Conservation (phyloP, 768 basidiomycete genomes). For the Suillus bovinus region DNA sequence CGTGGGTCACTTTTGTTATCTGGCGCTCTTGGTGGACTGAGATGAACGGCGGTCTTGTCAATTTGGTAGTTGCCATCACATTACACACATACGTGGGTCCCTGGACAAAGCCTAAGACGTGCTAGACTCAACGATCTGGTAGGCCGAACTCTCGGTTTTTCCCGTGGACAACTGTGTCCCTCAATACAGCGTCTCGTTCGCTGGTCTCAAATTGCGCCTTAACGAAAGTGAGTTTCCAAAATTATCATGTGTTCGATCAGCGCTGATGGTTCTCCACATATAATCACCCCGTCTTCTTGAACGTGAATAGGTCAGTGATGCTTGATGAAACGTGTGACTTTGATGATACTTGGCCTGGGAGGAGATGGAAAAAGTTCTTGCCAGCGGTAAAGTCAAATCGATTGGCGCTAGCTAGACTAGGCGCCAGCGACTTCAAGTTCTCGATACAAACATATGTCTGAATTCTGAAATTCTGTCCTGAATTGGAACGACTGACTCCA, state of each 20-base stretch:
- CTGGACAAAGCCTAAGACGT: conserved; percentile 36
- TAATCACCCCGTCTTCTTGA: conserved; percentile 18
- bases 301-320: conserved; percentile 17
- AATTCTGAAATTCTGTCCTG: conserved; percentile 32
- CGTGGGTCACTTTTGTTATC: conserved; percentile 23
- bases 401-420: conserved; percentile 37
- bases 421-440: conserved; percentile 47
- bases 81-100: conserved; percentile 36
- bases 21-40: neutral
- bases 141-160: neutral
- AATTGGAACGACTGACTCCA: conserved; percentile 8
- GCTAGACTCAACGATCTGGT: conserved; percentile 42
- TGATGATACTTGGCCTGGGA: conserved; percentile 32
- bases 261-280: conserved; percentile 9
- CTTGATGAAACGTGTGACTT: conserved; percentile 31
- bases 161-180: neutral
- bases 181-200: conserved; percentile 39
- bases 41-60: conserved; percentile 6
- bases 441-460: conserved; percentile 42
- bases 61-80: conserved; percentile 25
- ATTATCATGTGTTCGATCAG: neutral
- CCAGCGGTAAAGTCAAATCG: conserved; percentile 42
- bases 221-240: conserved; percentile 16
- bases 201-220: conserved; percentile 33
- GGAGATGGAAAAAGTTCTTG: conserved; percentile 29